Evolutionary conservation across 139 green algal species (phyloP).

Genomic region (Chlamydomonas sphaeroides): DNA sequence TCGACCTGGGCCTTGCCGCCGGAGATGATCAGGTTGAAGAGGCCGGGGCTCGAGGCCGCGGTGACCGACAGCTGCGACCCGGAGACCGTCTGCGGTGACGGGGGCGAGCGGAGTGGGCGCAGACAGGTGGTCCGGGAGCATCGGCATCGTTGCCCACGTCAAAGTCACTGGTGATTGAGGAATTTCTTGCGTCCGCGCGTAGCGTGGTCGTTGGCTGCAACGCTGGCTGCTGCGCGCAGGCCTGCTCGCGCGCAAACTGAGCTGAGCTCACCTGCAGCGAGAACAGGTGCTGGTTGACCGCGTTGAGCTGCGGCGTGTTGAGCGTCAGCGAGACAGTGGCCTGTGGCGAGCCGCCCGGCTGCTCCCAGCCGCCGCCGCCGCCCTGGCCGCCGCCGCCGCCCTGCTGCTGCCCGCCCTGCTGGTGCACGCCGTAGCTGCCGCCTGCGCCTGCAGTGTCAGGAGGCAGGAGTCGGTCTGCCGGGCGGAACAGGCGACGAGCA

Average conservation of each 20-base stretch:
- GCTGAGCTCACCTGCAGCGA: conserved; percentile 3
- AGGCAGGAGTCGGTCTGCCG: no score
- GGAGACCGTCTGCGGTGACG: conserved; percentile 15
- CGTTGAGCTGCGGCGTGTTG: conserved; percentile 15
- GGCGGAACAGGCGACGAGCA: no score
- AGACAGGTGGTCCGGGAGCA: no score
- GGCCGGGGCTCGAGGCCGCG: background rate
- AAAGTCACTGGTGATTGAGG: no score
- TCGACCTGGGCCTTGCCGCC: conserved; percentile 35
- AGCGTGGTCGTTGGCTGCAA: no score
- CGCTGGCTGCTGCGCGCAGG: no score
- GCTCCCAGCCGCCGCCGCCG: no score
- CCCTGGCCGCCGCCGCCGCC: background rate
- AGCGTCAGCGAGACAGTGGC: background rate
- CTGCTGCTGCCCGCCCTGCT: no score
- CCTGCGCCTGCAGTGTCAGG: background rate
- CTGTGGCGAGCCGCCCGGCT: background rate
- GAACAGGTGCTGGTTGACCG: conserved; percentile 49
- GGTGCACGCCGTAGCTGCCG: background rate
- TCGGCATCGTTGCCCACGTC: no score
- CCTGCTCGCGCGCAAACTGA: no score
- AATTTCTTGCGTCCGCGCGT: no score
- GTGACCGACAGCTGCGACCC: conserved; percentile 34
- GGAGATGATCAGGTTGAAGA: conserved; percentile 37
- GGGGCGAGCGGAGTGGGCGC: background rate